phyloP scores from a whole-genome alignment of 176 grass and related monocot genomes.

The Avena sativa region DNA sequence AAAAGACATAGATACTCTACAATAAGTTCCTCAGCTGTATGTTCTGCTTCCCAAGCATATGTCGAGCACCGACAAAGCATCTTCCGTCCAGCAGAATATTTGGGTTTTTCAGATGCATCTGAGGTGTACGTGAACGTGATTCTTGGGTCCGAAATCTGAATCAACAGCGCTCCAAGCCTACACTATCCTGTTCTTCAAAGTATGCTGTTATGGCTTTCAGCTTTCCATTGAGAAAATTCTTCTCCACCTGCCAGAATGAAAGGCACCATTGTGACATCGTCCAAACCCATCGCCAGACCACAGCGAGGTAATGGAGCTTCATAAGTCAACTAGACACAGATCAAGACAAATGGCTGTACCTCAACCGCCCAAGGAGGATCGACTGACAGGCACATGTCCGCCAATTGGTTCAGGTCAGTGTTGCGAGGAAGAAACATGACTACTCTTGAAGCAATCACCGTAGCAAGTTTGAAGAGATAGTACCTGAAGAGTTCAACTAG shows the following conservation, averaged over 20 bases:
- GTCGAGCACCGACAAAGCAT: background rate
- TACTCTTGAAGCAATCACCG: slow-evolving; percentile 69
- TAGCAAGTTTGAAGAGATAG: slow-evolving; percentile 82
- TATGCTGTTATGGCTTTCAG: slow-evolving; percentile 92
- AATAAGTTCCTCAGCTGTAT: background rate
- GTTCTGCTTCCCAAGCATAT: background rate
- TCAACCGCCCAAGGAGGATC: slow-evolving; percentile 87
- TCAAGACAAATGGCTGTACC: slow-evolving; percentile 52
- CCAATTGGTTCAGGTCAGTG: slow-evolving; percentile 78
- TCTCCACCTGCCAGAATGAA: slow-evolving; percentile 77
- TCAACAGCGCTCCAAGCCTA: background rate
- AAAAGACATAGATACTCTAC: background rate
- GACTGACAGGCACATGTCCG: slow-evolving; percentile 71
- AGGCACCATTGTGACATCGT: background rate
- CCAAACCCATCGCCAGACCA: background rate
- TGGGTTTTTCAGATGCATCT: background rate
- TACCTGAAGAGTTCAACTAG: slow-evolving; percentile 49
- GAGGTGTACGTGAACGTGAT: background rate
- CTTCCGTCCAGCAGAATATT: slow-evolving; percentile 14
- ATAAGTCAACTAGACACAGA: slow-evolving; percentile 4
- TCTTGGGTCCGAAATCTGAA: background rate
- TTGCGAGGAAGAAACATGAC: slow-evolving; percentile 98
- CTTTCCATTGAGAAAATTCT: slow-evolving; percentile 90
- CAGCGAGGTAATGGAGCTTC: background rate
- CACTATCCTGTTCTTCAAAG: slow-evolving; percentile 52